A percentile compares a stretch with the other conserved stretches of the same genome.
These are phyloP conservation scores for Fusarium annulatum DNA, from an alignment of 2,329 filamentous ascomycete species.

Conservation along the genomic window DNA sequence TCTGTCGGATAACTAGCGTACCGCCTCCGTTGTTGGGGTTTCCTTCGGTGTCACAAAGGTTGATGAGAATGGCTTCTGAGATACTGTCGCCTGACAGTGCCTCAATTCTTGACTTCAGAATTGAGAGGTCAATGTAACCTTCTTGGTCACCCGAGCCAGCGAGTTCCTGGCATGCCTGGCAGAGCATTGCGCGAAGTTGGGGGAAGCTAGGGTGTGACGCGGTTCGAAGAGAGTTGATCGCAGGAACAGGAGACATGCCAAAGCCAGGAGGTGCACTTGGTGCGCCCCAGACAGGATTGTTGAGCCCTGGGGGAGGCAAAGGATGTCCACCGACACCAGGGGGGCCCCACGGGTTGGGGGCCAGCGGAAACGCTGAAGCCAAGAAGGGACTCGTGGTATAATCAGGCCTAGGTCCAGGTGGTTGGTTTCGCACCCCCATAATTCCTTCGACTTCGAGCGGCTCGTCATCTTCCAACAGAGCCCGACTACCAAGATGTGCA, in stretches of 20 bases:
- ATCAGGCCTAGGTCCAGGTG: constrained; percentile 59
- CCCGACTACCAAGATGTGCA: constrained; percentile 89
- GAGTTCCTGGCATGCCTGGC: constrained; percentile 78
- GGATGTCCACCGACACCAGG: constrained; percentile 50
- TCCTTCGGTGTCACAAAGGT: constrained; percentile 91
- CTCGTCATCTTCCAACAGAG: constrained; percentile 81
- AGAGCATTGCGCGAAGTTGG: constrained; percentile 80
- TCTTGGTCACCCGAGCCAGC: constrained; percentile 58
- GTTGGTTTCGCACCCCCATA: constrained; percentile 58
- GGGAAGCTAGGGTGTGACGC: constrained; percentile 71
- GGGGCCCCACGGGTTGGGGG: constrained; percentile 57
- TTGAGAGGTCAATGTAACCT: constrained; percentile 76
- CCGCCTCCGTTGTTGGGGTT: constrained; percentile 88
- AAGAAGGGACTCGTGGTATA: constrained; percentile 58
- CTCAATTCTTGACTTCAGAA: constrained; percentile 74
- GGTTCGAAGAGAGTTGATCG: constrained; percentile 46
- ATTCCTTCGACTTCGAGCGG: constrained; percentile 54
- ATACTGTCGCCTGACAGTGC: constrained; percentile 58
- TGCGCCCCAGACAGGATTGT: constrained; percentile 54
- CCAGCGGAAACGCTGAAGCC: constrained; percentile 54
- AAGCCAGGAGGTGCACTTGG: constrained; percentile 50
- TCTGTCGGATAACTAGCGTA: constrained; percentile 77
- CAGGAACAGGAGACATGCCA: constrained; percentile 47
- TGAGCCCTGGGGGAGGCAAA: constrained; percentile 61
- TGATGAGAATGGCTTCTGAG: constrained; percentile 75